These are phyloP conservation scores for Trametes coccinea DNA, from an alignment of 768 basidiomycete species.

Conservation along the genomic window DNA sequence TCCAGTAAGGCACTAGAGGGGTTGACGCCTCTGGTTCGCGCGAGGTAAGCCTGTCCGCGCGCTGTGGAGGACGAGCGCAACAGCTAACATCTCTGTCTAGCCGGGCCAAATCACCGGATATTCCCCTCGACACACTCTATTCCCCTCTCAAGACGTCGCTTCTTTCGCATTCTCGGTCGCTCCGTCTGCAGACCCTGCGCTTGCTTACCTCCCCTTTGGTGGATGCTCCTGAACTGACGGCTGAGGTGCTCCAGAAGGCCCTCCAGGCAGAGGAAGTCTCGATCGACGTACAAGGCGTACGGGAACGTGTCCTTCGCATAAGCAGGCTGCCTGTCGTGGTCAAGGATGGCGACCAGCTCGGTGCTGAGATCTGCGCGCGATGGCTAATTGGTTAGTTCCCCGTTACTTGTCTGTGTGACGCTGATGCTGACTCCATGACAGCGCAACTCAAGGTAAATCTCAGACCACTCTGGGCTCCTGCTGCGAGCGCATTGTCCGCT, in stretches of 20 bases:
- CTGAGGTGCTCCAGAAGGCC: constrained; percentile 63
- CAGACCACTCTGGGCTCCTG: constrained; percentile 85
- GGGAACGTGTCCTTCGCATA: constrained; percentile 83
- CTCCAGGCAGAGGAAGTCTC: constrained; percentile 80
- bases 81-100: not conserved
- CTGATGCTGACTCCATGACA: constrained; percentile 28
- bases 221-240: constrained; percentile 41
- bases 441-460: constrained; percentile 94
- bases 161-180: constrained; percentile 67
- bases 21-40: constrained; percentile 47
- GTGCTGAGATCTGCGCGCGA: constrained; percentile 62
- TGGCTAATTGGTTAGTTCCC: constrained; percentile 69
- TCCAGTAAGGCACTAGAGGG: constrained; percentile 57
- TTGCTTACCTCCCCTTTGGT: constrained; percentile 59
- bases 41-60: constrained; percentile 40
- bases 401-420: not conserved
- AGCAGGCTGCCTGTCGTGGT: constrained; percentile 67
- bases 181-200: constrained; percentile 66
- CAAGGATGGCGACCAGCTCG: constrained; percentile 51
- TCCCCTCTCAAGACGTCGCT: constrained; percentile 52
- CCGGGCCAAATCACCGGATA: not conserved
- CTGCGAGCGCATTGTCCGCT: constrained; percentile 62
- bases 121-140: constrained; percentile 52
- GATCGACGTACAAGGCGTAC: constrained; percentile 74
- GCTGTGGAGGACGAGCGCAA: not conserved